Base-by-base conservation (phyloP, 371 early-diverging fungal species). In the Funneliformis caledonium region DNA sequence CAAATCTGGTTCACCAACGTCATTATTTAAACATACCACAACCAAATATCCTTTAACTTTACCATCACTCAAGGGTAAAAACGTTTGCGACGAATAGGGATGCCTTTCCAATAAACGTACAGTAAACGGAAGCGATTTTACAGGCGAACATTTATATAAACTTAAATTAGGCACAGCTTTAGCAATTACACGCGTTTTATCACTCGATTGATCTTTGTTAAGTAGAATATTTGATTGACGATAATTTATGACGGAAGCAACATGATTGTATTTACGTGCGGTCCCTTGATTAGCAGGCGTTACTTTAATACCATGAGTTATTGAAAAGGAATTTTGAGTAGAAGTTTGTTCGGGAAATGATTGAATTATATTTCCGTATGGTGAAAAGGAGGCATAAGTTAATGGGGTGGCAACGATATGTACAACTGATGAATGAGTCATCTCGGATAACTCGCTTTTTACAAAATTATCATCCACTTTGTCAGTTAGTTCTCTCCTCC, bases 101-200 rank as follows among this genome's bases (percentile, higher is more conserved):
- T 97, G 97, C 26, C 96, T 90, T 85, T 97, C 97, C 68, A 97
- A 89, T 31, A 97, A 83, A 83, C 90, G 90, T 81, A 94, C 89
- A 33, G 82, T 84, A 84, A 95, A 67, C 14, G 59, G 82, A 3
- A 47, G 22, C 9, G 12, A 42, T 12, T 56, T 72, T 6, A 33
- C 50, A 31, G 80, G 80, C 12, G n/a, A 31, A 26, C 80, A 78
- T 19, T 50, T 33, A 56, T 60, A 82, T 22, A 80, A 26, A 43
- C 73, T 72, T 11, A 80, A n/a, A 69, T 82, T 82, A 11, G 68
- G 76, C n/a, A 56, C 56, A 76, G 80, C 82, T 12, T 45, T 43
- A 26, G 62, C 14, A 14, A 68, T 56, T 52, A 52, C 1, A 3
- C 14, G 52, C 4, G 52, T 16, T 52, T 52, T 52, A 52, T 52